phyloP scores from a whole-genome alignment of 129 eudicot species.

The Lonicera japonica region DNA sequence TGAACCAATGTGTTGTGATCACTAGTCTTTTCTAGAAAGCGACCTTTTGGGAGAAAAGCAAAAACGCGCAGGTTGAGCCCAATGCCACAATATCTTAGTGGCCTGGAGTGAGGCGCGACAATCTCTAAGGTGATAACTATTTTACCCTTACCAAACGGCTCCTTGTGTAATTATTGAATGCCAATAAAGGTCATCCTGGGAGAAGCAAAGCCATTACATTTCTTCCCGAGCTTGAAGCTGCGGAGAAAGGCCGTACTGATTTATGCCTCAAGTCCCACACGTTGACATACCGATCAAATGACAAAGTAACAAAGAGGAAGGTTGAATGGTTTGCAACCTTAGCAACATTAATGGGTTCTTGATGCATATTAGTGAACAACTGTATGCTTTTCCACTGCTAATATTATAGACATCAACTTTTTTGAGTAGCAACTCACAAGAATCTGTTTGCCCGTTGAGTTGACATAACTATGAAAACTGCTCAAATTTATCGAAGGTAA shows the following conservation, averaged over 20 bases:
- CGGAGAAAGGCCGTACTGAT: slow-evolving; percentile 50
- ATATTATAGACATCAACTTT: slow-evolving; percentile 73
- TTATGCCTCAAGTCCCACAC: slow-evolving; percentile 89
- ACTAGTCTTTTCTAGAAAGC: too few relatives aligned
- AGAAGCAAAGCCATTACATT: slow-evolving; percentile 92
- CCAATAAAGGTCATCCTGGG: slow-evolving; percentile 80
- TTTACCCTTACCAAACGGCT: too few relatives aligned
- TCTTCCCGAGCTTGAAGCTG: slow-evolving; percentile 76
- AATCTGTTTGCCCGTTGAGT: slow-evolving; percentile 68
- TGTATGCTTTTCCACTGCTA: slow-evolving; percentile 52
- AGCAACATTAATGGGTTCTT: slow-evolving; percentile 79
- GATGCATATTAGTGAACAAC: slow-evolving; percentile 61
- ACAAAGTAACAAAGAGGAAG: slow-evolving; percentile 66
- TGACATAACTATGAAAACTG: slow-evolving; percentile 77
- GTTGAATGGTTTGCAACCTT: slow-evolving; percentile 82
- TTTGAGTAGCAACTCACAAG: slow-evolving; percentile 78
- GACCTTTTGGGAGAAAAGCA: too few relatives aligned
- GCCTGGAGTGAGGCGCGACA: too few relatives aligned
- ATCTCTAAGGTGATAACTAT: too few relatives aligned
- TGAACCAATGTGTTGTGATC: too few relatives aligned
- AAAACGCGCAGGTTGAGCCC: too few relatives aligned
- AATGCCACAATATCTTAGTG: too few relatives aligned
- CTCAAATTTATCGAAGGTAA: slow-evolving; percentile 52
- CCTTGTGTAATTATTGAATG: too few relatives aligned
- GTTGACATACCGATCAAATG: slow-evolving; percentile 70